Percentiles rank a stretch among this genome's conserved stretches.
These are phyloP conservation scores for Clohesyomyces aquaticus DNA, from an alignment of 495 filamentous ascomycete genomes.

Conservation along the genomic window DNA sequence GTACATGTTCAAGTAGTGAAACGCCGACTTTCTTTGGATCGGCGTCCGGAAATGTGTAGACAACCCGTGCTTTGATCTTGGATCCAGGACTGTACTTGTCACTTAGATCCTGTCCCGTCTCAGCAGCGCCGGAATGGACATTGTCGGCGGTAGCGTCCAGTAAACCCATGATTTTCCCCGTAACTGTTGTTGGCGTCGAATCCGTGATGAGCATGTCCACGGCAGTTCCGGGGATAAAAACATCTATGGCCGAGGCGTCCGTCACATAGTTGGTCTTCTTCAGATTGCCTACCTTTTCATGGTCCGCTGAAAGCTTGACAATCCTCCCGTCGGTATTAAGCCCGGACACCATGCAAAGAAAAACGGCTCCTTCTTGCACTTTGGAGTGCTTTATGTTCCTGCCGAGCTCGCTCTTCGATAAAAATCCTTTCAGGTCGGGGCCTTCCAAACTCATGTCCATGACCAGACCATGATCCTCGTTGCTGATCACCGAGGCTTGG, in stretches of 20 bases:
- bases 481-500: constrained; percentile 85
- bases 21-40: constrained; percentile 83
- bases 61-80: constrained; percentile 83
- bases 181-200: constrained; percentile 60
- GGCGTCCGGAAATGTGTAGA: constrained; percentile 77
- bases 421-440: constrained; percentile 72
- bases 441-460: constrained; percentile 86
- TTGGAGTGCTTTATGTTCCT: constrained; percentile 59
- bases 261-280: constrained; percentile 70
- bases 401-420: constrained; percentile 84
- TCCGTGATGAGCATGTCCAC: constrained; percentile 85
- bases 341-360: constrained; percentile 80
- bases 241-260: constrained; percentile 81
- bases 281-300: constrained; percentile 64
- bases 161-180: constrained; percentile 90
- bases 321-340: constrained; percentile 77
- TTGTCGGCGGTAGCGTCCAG: constrained; percentile 87
- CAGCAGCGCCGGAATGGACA: constrained; percentile 77
- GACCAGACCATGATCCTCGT: constrained; percentile 92
- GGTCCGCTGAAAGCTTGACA: constrained; percentile 81
- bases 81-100: constrained; percentile 76
- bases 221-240: constrained; percentile 86
- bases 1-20: constrained; percentile 80
- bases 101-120: constrained; percentile 66
- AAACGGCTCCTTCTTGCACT: constrained; percentile 77